phyloP scores from a whole-genome alignment of 2,329 filamentous ascomycete genomes.

The Cordyceps javanica region DNA sequence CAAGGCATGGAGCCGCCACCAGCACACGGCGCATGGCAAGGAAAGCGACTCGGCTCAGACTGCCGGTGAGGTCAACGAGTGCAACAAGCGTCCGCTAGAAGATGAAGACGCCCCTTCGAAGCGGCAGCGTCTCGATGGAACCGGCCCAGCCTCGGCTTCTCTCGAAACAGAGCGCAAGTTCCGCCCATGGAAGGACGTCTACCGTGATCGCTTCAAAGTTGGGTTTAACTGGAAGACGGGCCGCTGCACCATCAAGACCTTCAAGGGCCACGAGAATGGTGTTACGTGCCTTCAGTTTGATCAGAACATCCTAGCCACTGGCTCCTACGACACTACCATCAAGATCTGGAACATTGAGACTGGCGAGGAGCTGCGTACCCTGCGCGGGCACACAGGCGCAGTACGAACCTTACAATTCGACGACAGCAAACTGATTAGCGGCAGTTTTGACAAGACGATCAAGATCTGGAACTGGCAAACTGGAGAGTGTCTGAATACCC shows the following conservation, averaged over 20 bases:
- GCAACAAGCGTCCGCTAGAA: conserved; percentile 28
- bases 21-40: conserved; percentile 51
- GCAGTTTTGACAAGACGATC: conserved; percentile 79
- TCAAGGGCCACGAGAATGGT: conserved; percentile 82
- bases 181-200: conserved; percentile 90
- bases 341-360: conserved; percentile 96
- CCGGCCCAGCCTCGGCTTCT: conserved; percentile 25
- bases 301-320: conserved; percentile 85
- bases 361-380: conserved; percentile 76
- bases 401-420: conserved; percentile 91
- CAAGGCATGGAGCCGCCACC: conserved; percentile 79
- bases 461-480: conserved; percentile 97
- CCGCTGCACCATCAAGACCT: conserved; percentile 74
- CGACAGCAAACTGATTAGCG: conserved; percentile 83
- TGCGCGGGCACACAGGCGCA: conserved; percentile 74
- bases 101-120: conserved; percentile 28
- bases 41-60: conserved; percentile 20
- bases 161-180: conserved; percentile 42
- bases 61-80: conserved; percentile 24
- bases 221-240: conserved; percentile 98
- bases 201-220: conserved; percentile 90
- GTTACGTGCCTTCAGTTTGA: conserved; percentile 55
- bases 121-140: conserved; percentile 25
- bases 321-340: conserved; percentile 90
- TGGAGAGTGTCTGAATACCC: conserved; percentile 76